A percentile compares a stretch with the other conserved stretches of the same genome.
Evolutionary conservation across 2,329 filamentous ascomycete species (phyloP).

Genomic region (Thielaviopsis ethacetica): DNA sequence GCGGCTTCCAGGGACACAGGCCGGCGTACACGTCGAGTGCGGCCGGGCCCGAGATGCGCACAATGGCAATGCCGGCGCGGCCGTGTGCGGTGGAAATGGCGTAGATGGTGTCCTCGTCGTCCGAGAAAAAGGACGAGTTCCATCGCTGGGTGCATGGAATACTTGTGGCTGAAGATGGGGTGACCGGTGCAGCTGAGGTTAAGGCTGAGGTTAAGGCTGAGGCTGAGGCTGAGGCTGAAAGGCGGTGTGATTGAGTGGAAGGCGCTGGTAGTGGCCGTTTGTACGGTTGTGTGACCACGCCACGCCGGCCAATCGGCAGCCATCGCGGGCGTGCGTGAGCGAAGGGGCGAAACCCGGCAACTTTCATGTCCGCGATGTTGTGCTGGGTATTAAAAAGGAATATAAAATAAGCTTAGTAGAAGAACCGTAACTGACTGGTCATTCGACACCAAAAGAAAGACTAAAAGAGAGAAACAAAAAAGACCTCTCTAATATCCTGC

Average conservation of each 20-base stretch:
- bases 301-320: neutral
- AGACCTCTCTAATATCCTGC: no score
- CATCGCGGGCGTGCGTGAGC: neutral
- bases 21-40: constrained; percentile 38
- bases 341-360: neutral
- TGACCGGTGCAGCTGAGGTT: no score
- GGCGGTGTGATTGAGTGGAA: neutral
- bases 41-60: constrained; percentile 69
- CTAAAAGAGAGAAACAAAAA: no score
- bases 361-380: neutral
- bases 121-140: neutral
- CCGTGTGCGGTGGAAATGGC: constrained; percentile 78
- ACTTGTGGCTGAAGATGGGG: neutral
- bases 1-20: constrained; percentile 30
- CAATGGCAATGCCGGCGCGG: constrained; percentile 75
- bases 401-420: no score
- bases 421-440: no score
- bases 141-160: neutral
- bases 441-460: no score
- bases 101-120: constrained; percentile 57
- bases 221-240: neutral
- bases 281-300: neutral
- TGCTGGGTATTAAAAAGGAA: neutral
- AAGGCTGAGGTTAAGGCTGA: no score
- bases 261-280: neutral